Evolutionary conservation across 192 early-diverging fungal species (phyloP).

Genomic region (Coemansia pectinata): DNA sequence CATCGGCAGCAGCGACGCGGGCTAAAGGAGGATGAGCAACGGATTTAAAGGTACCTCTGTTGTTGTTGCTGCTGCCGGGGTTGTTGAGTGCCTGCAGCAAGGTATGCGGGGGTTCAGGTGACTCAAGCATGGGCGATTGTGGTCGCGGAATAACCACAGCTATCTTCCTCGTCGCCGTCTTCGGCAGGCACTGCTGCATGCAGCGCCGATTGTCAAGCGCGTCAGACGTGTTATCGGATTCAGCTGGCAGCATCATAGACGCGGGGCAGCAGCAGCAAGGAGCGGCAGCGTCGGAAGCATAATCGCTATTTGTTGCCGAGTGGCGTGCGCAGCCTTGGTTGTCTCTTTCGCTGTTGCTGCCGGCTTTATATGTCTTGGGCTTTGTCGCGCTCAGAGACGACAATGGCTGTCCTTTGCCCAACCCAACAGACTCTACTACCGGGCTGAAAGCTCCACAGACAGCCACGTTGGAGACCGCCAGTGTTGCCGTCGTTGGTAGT

Average conservation of each 20-base stretch:
- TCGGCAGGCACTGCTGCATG: neutral
- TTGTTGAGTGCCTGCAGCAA: neutral
- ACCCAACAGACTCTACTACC: neutral
- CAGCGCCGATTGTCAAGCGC: neutral
- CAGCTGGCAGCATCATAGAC: neutral
- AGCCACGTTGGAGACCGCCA: conserved; percentile 13
- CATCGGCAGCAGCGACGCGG: neutral
- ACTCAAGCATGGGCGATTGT: neutral
- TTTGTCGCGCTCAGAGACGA: neutral
- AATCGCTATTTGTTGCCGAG: conserved; percentile 2
- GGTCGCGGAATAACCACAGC: conserved; percentile 7
- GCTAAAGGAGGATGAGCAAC: neutral
- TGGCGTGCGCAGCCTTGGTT: neutral
- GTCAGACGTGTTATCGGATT: neutral
- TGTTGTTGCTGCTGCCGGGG: neutral
- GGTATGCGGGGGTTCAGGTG: neutral
- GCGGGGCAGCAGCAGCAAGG: neutral
- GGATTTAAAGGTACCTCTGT: neutral
- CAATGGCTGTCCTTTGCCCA: conserved; percentile 8
- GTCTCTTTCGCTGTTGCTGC: conserved; percentile 9
- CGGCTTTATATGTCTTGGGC: neutral
- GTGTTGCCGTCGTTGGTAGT: neutral
- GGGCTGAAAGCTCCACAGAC: conserved; percentile 16
- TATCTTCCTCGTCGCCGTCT: neutral
- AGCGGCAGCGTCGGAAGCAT: neutral